Evolutionary conservation across 2,329 filamentous ascomycete species (phyloP).

Genomic region (Gliomastix tumulicola): DNA sequence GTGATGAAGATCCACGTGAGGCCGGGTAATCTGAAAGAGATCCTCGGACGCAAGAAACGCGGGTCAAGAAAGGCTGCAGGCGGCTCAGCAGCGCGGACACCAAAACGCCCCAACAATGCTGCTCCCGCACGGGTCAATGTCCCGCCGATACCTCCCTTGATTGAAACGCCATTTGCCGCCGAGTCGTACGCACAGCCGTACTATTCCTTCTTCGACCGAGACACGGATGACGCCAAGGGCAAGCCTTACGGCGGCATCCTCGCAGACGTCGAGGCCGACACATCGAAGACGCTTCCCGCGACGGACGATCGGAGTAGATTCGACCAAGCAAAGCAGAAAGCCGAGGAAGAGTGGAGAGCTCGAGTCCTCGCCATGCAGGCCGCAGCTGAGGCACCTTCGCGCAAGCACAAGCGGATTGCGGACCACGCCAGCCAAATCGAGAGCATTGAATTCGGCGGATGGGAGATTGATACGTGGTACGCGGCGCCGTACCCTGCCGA

Average conservation of each 20-base stretch:
- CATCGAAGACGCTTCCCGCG: conserved; percentile 76
- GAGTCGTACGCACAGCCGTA: conserved; percentile 68
- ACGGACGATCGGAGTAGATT: conserved; percentile 78
- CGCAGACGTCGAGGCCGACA: conserved; percentile 83
- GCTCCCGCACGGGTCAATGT: conserved; percentile 1
- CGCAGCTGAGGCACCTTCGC: conserved; percentile 53
- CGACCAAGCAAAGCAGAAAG: conserved; percentile 81
- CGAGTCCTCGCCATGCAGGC: conserved; percentile 53
- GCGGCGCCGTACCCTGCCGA: conserved; percentile 97
- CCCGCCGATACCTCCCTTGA: conserved; percentile 16
- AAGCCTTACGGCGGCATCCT: conserved; percentile 96
- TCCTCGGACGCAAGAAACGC: conserved; percentile 23
- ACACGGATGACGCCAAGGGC: conserved; percentile 80
- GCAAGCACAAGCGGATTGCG: conserved; percentile 67
- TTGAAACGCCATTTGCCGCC: conserved; percentile 50
- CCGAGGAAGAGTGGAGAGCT: conserved; percentile 85
- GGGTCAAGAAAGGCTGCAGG: conserved; percentile 17
- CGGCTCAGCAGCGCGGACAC: neutral
- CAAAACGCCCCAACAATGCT: conserved; percentile 7
- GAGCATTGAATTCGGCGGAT: conserved; percentile 95
- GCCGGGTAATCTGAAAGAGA: conserved; percentile 28
- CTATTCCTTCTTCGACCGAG: conserved; percentile 83
- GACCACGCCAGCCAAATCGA: conserved; percentile 94
- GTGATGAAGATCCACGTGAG: conserved; percentile 26
- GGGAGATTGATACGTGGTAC: conserved; percentile 99